Conservation (phyloP, 805 yeast genomes). For the Candida quercuum region DNA sequence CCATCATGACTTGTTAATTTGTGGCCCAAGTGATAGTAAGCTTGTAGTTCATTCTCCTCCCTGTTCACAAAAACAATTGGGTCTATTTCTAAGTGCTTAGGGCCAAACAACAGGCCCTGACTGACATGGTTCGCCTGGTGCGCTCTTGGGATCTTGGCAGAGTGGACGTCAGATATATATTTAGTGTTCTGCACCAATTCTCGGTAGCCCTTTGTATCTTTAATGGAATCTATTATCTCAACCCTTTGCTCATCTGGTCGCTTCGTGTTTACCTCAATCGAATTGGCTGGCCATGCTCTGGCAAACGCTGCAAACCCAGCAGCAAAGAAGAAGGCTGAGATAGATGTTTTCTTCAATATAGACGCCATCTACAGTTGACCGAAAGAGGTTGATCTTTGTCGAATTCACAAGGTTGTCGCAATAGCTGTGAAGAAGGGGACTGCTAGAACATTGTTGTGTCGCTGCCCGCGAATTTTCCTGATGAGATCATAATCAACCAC, state of each 20-base stretch:
- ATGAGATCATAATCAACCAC: no score
- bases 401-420: no score
- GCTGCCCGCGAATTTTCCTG: no score
- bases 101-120: constrained; percentile 67
- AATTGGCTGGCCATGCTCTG: constrained; percentile 21
- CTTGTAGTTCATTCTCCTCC: constrained; percentile 46
- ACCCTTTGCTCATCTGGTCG: constrained; percentile 18
- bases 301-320: constrained; percentile 23
- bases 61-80: constrained; percentile 60
- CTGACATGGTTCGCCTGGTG: constrained; percentile 63
- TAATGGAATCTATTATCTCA: constrained; percentile 24
- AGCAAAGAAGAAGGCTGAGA: constrained; percentile 15
- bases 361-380: constrained; percentile 7
- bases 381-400: background rate
- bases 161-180: constrained; percentile 27
- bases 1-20: constrained; percentile 64
- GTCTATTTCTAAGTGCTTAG: constrained; percentile 63
- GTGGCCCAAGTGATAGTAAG: constrained; percentile 68
- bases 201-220: constrained; percentile 23
- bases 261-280: constrained; percentile 12
- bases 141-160: constrained; percentile 48
- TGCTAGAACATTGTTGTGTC: no score
- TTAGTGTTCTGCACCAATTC: constrained; percentile 19
- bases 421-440: no score
- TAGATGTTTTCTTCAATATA: constrained; percentile 11